These are phyloP conservation scores for Globisporangium canariense DNA, from an alignment of 352 stramenopile genomes.

Conservation along the genomic window DNA sequence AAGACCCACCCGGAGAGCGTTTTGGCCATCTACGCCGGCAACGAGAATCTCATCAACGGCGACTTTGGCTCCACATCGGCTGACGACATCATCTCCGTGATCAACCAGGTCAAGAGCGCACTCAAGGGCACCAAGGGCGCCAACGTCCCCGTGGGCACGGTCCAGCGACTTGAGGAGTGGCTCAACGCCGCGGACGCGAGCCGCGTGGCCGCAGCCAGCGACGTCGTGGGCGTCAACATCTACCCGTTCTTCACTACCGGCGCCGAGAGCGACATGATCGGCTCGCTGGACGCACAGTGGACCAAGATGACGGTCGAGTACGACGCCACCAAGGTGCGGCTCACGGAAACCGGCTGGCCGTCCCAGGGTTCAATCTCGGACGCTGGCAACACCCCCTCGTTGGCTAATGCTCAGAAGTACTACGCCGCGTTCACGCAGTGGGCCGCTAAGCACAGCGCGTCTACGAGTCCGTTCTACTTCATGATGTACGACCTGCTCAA, in stretches of 20 bases:
- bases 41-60: conserved; percentile 37
- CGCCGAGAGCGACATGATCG: conserved; percentile 20
- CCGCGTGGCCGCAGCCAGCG: conserved; percentile 23
- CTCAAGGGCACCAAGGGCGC: conserved; percentile 18
- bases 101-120: conserved; percentile 26
- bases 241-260: conserved; percentile 71
- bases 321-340: conserved; percentile 19
- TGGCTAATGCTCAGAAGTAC: conserved; percentile 6
- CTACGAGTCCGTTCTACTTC: conserved; percentile 13
- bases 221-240: conserved; percentile 56
- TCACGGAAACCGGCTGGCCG: conserved; percentile 43
- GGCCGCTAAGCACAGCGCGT: not conserved
- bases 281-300: conserved; percentile 29
- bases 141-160: conserved; percentile 33
- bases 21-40: conserved; percentile 33
- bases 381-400: conserved; percentile 18
- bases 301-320: conserved; percentile 24
- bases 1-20: conserved; percentile 26
- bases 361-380: conserved; percentile 16
- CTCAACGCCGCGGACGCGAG: conserved; percentile 30
- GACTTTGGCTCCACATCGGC: conserved; percentile 23
- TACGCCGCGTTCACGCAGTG: conserved; percentile 7
- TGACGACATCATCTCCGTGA: conserved; percentile 25
- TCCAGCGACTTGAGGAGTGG: conserved; percentile 71
- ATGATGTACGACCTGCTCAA: conserved; percentile 19